phyloP scores from a whole-genome alignment of 2,329 filamentous ascomycete species.

The Paracamarosporium sp. region DNA sequence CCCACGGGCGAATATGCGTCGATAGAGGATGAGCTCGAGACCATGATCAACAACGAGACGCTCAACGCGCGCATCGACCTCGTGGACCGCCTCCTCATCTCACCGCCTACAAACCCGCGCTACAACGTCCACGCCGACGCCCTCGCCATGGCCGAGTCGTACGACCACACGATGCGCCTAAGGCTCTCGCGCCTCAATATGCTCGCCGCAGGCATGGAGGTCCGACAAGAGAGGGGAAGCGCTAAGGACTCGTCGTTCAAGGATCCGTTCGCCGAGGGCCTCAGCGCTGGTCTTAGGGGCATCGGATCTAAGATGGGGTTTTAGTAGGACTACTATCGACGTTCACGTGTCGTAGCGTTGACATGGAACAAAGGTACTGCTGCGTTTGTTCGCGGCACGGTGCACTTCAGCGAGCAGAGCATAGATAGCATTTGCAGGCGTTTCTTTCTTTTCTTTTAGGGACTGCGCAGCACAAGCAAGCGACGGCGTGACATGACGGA shows the following conservation, averaged over 20 bases:
- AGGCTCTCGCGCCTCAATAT: slow-evolving; percentile 81
- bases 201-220: slow-evolving; percentile 75
- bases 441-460: too few species aligned
- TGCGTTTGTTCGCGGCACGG: neutral
- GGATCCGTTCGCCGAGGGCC: slow-evolving; percentile 22
- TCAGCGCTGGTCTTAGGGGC: slow-evolving; percentile 35
- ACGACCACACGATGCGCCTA: slow-evolving; percentile 77
- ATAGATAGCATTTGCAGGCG: slow-evolving; percentile 8
- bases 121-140: slow-evolving; percentile 73
- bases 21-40: slow-evolving; percentile 76
- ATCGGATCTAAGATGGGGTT: slow-evolving; percentile 40
- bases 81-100: slow-evolving; percentile 79
- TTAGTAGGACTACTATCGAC: slow-evolving; percentile 14
- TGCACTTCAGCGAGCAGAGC: neutral
- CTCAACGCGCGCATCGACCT: slow-evolving; percentile 84
- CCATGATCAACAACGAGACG: slow-evolving; percentile 75
- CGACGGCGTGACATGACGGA: neutral
- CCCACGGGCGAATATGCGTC: slow-evolving; percentile 53
- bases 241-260: slow-evolving; percentile 22
- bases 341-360: neutral
- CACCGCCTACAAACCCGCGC: slow-evolving; percentile 71
- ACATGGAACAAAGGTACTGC: neutral
- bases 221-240: slow-evolving; percentile 47
- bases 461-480: neutral
- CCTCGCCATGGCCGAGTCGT: slow-evolving; percentile 71